phyloP scores from a whole-genome alignment of 306 rosid genomes.

The Biancaea sappan region DNA sequence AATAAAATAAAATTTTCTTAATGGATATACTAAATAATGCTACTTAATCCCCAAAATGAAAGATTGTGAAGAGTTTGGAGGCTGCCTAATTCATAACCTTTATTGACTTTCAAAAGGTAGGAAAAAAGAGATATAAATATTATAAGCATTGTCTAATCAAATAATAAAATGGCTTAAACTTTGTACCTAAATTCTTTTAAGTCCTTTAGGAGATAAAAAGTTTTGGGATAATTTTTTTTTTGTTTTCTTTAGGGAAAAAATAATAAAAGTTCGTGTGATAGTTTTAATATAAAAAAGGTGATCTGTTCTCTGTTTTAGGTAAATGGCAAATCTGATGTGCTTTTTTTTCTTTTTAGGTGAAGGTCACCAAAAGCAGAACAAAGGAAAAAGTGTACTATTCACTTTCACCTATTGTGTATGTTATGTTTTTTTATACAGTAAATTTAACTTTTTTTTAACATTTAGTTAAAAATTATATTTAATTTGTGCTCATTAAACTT shows the following conservation, averaged over 20 bases:
- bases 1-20: not conserved
- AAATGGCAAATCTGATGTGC: not conserved
- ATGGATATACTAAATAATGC: slow-evolving; percentile 3
- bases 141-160: slow-evolving; percentile 13
- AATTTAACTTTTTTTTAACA: not conserved
- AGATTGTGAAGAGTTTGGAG: not conserved
- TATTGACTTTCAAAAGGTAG: slow-evolving; percentile 30
- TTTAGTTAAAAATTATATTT: too few species aligned
- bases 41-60: not conserved
- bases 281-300: not conserved
- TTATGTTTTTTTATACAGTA: not conserved
- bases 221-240: slow-evolving; percentile 3
- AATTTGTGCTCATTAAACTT: too few species aligned
- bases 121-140: not conserved
- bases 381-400: not conserved
- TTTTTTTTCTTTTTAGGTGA: not conserved
- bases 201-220: not conserved
- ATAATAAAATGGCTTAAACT: slow-evolving; percentile 12
- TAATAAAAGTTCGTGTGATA: not conserved
- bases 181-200: slow-evolving; percentile 19
- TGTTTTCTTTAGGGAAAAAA: not conserved
- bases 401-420: not conserved
- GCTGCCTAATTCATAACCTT: slow-evolving; percentile 23
- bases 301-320: not conserved
- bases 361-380: not conserved